phyloP scores from a whole-genome alignment of 1,284 basidiomycete genomes.

The Marasmius fiardii region DNA sequence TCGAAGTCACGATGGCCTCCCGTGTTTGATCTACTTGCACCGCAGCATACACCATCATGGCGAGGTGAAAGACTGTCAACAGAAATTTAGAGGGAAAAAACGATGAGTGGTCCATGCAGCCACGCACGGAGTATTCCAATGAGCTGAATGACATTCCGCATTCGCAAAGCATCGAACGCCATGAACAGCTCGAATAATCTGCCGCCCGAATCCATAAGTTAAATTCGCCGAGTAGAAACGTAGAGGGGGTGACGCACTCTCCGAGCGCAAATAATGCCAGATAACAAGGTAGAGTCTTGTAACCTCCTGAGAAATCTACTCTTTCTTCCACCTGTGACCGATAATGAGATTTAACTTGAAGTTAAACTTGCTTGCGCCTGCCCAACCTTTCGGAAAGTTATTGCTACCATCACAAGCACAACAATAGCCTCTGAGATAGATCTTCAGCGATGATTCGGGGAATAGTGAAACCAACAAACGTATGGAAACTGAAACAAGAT shows the following conservation, averaged over 20 bases:
- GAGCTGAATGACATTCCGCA: slow-evolving; percentile 76
- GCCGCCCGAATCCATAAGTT: background rate
- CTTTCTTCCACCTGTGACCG: slow-evolving; percentile 47
- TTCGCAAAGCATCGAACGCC: slow-evolving; percentile 69
- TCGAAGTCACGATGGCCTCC: slow-evolving; percentile 26
- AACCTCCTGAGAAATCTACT: slow-evolving; percentile 35
- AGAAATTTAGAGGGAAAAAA: too few species aligned
- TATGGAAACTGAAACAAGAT: slow-evolving; percentile 34
- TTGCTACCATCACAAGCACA: slow-evolving; percentile 50
- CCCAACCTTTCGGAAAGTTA: slow-evolving; percentile 46
- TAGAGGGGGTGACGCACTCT: slow-evolving; percentile 47
- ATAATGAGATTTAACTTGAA: slow-evolving; percentile 7
- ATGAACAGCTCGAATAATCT: slow-evolving; percentile 73
- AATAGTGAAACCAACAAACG: slow-evolving; percentile 32
- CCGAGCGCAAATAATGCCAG: slow-evolving; percentile 78
- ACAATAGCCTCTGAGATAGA: slow-evolving; percentile 38
- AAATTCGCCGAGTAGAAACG: background rate
- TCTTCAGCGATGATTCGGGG: slow-evolving; percentile 14
- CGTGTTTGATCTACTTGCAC: slow-evolving; percentile 3
- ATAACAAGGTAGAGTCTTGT: slow-evolving; percentile 81
- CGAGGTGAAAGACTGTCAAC: background rate
- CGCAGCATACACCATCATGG: background rate
- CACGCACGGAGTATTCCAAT: slow-evolving; percentile 64
- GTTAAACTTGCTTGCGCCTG: slow-evolving; percentile 12
- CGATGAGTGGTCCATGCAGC: too few species aligned